These are phyloP conservation scores for Xylaria nigripes DNA, from an alignment of 495 filamentous ascomycete genomes.

Conservation along the genomic window DNA sequence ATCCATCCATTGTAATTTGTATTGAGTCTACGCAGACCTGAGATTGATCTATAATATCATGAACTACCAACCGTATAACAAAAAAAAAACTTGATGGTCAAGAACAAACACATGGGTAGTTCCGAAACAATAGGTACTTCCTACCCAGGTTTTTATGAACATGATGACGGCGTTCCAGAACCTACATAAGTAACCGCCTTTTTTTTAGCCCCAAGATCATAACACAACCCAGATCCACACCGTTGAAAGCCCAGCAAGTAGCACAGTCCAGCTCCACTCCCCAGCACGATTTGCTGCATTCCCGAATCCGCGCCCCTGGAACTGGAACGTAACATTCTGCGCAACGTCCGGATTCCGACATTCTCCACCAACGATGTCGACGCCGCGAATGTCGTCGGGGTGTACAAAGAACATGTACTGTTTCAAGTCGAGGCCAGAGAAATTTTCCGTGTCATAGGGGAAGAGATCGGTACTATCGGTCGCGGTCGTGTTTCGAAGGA, in stretches of 20 bases:
- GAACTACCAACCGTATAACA: too few species aligned
- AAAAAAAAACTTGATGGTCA: too few species aligned
- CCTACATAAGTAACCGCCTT: not conserved
- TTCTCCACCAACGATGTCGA: slow-evolving; percentile 62
- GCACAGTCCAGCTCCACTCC: slow-evolving; percentile 12
- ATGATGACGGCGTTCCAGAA: not conserved
- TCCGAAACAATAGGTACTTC: too few species aligned
- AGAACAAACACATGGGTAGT: too few species aligned
- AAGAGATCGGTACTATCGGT: slow-evolving; percentile 56
- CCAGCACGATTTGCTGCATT: slow-evolving; percentile 4
- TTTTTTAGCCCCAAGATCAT: not conserved
- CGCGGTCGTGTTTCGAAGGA: slow-evolving; percentile 62
- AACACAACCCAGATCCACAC: not conserved
- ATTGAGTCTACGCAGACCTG: too few species aligned
- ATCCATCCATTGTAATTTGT: too few species aligned
- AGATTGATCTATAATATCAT: too few species aligned
- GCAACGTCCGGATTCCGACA: slow-evolving; percentile 55
- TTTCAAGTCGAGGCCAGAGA: slow-evolving; percentile 51
- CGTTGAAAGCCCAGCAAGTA: not conserved
- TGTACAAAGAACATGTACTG: slow-evolving; percentile 73
- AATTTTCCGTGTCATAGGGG: slow-evolving; percentile 67
- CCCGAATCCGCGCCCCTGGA: slow-evolving; percentile 52
- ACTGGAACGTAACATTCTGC: slow-evolving; percentile 62
- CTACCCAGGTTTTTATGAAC: too few species aligned
- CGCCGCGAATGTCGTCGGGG: slow-evolving; percentile 56